Base-by-base conservation (phyloP, 345 rosid species). In the Pistacia integerrima region DNA sequence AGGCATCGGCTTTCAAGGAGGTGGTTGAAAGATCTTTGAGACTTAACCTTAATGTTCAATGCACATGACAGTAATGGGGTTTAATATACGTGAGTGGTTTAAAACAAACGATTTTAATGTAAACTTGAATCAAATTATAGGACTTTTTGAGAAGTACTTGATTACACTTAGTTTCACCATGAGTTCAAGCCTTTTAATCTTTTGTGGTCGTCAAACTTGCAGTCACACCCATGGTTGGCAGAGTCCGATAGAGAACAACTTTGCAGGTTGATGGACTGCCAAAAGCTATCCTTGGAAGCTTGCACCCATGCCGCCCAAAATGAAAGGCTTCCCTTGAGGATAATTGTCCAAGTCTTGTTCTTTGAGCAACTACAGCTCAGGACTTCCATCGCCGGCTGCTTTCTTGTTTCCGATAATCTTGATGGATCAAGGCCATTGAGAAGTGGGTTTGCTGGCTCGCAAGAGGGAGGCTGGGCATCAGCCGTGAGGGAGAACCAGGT, bases 291-390 rank as follows among this genome's bases (percentile, higher is more conserved):
- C 12, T 61, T 96, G 79, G 99, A 96, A 83, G 99, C 99, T 4
- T 93, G 99, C 82, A 93, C 99, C 46, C 99, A 96, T 60, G 99
- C 99, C 0, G 98, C 98, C 0, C 99, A 96, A 84, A 96, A 96
- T 35, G 98, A 96, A 87, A 88, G 99, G 78, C 81, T 96, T 44
- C 99, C 99, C 1, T 79, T 96, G 55, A 91, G 99, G 82, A 79
- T 93, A 76, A 86, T 96, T 2, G 95, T 93, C 30, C 98, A 92
- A 83, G 98, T 96, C 80, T 91, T 96, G 77, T 96, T 96, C 91
- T 96, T 96, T 48, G 99, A 96, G 92, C 99, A 96, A 90, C 99
- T 93, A 73, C 99, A 96, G 90, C 98, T 96, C 30, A 84, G 97
- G 85, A 96, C 97, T 58, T 93, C 98, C 46, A 93, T 96, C 25